A percentile compares a stretch with the other conserved stretches of the same genome.
Conservation (phyloP, 345 rosid species). For the Clausena lansium region DNA sequence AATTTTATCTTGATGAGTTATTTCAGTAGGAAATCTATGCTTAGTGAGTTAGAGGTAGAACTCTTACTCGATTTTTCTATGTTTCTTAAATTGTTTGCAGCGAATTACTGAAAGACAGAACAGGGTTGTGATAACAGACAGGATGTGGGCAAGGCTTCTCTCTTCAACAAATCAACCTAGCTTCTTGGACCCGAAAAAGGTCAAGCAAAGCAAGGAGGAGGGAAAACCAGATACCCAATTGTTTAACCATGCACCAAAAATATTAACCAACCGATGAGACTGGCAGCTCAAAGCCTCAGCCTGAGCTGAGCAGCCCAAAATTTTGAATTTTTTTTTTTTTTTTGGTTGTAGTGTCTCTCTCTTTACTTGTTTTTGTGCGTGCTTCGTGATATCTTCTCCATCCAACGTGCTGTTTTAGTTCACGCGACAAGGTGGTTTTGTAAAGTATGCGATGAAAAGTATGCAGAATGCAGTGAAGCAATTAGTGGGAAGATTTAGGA, state of each 20-base stretch:
- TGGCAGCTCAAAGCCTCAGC: not conserved
- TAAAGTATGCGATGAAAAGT: not conserved
- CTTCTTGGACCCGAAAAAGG: slow-evolving; percentile 41
- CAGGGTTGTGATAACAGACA: slow-evolving; percentile 68
- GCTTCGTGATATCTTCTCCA: not conserved
- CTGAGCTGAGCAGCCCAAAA: not conserved
- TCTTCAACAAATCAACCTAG: slow-evolving; percentile 84
- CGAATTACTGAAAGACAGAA: slow-evolving; percentile 57
- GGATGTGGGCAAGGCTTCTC: slow-evolving; percentile 83
- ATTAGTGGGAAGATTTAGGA: not conserved
- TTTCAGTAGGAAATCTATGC: not conserved
- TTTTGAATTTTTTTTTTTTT: not conserved
- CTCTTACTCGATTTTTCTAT: not conserved
- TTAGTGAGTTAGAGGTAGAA: not conserved
- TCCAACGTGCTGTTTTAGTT: not conserved
- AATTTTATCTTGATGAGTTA: no score
- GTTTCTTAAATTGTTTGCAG: slow-evolving; percentile 28
- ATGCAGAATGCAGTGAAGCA: not conserved
- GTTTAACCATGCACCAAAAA: not conserved
- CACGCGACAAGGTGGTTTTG: not conserved
- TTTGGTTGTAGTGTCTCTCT: not conserved
- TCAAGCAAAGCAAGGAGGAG: slow-evolving; percentile 19
- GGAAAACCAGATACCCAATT: slow-evolving; percentile 8
- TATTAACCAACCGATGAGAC: not conserved
- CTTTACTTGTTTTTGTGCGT: not conserved